Percentiles rank a stretch among this genome's conserved stretches.
These are phyloP conservation scores for Zoysia pacifica DNA, from an alignment of 176 grass and related monocot species.

Conservation along the genomic window DNA sequence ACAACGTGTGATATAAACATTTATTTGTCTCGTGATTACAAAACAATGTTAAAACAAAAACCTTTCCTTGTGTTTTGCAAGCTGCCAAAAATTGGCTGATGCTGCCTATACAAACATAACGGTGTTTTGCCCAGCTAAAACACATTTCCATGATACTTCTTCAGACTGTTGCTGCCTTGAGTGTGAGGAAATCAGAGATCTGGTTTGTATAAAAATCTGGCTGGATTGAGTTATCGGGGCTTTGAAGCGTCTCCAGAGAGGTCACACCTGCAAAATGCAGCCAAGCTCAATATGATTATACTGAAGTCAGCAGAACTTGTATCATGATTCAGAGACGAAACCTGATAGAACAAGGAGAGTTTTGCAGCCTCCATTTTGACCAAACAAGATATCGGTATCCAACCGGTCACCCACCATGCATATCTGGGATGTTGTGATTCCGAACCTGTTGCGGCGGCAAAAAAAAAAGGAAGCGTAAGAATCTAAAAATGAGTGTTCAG, in stretches of 20 bases:
- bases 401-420: conserved; percentile 99
- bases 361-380: conserved; percentile 97
- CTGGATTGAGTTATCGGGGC: conserved; percentile 79
- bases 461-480: conserved; percentile 6
- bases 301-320: neutral
- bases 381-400: conserved; percentile 94
- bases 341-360: conserved; percentile 97
- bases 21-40: conserved; percentile 15
- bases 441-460: conserved; percentile 48
- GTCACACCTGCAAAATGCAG: conserved; percentile 68
- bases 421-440: conserved; percentile 95
- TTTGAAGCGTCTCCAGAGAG: conserved; percentile 78
- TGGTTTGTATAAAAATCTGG: conserved; percentile 95
- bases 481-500: neutral
- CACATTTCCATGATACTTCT: conserved; percentile 11
- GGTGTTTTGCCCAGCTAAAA: conserved; percentile 33
- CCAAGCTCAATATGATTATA: conserved; percentile 22
- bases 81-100: conserved; percentile 29
- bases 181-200: conserved; percentile 80
- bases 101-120: conserved; percentile 27
- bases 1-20: conserved; percentile 33
- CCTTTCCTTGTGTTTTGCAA: conserved; percentile 16
- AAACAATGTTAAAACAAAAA: conserved; percentile 30
- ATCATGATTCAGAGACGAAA: conserved; percentile 42
- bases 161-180: conserved; percentile 84